Conservation (phyloP, 1,139 yeast genomes). For the Saccharomyces hybrid region DNA sequence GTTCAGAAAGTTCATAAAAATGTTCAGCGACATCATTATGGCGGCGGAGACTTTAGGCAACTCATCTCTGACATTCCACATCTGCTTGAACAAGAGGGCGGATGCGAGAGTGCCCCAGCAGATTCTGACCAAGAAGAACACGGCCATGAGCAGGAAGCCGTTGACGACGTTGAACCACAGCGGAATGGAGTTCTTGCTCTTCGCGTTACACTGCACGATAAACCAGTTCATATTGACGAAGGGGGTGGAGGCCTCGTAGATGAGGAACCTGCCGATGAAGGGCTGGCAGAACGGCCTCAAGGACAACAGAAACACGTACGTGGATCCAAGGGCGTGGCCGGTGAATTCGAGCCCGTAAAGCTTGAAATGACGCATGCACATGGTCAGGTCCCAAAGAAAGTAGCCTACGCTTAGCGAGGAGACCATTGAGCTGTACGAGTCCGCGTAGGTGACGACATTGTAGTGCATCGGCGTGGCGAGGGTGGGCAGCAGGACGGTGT, state of each 20-base stretch:
- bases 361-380: constrained; percentile 52
- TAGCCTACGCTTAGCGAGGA: constrained; percentile 71
- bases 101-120: constrained; percentile 84
- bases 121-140: constrained; percentile 73
- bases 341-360: constrained; percentile 78
- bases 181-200: constrained; percentile 36
- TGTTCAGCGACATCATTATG: constrained; percentile 50
- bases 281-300: constrained; percentile 69
- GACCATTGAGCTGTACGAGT: constrained; percentile 71
- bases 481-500: constrained; percentile 34
- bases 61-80: constrained; percentile 34
- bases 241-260: constrained; percentile 90
- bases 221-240: constrained; percentile 93
- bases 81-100: constrained; percentile 27
- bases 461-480: constrained; percentile 19
- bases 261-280: constrained; percentile 75
- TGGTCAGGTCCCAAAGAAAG: constrained; percentile 79
- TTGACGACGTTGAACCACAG: constrained; percentile 52
- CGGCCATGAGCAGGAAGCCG: constrained; percentile 60
- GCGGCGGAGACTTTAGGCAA: constrained; percentile 40
- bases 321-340: constrained; percentile 58
- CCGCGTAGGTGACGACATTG: constrained; percentile 38
- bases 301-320: constrained; percentile 51
- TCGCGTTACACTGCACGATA: constrained; percentile 58
- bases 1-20: constrained; percentile 60